Evolutionary conservation across 192 early-diverging fungal genomes (phyloP).

Genomic region (Nowakowskiella sp.): DNA sequence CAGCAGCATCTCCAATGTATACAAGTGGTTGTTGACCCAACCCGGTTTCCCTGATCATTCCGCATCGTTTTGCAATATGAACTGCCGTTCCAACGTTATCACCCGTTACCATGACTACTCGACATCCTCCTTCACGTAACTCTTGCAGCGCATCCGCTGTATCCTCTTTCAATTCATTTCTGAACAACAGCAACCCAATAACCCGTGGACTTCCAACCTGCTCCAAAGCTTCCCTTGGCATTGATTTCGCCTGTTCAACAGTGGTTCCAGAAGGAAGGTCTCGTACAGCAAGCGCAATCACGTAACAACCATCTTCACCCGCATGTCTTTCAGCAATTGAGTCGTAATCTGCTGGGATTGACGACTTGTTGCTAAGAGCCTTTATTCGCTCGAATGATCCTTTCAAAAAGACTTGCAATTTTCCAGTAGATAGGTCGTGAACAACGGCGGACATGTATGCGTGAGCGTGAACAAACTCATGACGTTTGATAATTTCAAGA

Average conservation of each 20-base stretch:
- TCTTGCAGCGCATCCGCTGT: slow-evolving; percentile 57
- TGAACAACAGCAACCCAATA: slow-evolving; percentile 61
- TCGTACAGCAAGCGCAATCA: slow-evolving; percentile 61
- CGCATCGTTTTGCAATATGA: slow-evolving; percentile 59
- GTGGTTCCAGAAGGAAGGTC: slow-evolving; percentile 40
- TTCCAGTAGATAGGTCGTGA: slow-evolving; percentile 37
- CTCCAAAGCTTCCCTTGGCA: slow-evolving; percentile 57
- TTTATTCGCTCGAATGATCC: slow-evolving; percentile 71
- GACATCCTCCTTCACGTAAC: slow-evolving; percentile 55
- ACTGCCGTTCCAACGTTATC: slow-evolving; percentile 69
- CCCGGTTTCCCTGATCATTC: slow-evolving; percentile 49
- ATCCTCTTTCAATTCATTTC: slow-evolving; percentile 69
- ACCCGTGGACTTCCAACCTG: slow-evolving; percentile 28
- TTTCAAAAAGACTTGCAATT: slow-evolving; percentile 61
- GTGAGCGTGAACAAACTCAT: slow-evolving; percentile 69
- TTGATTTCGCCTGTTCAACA: slow-evolving; percentile 28
- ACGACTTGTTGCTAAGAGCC: slow-evolving; percentile 31
- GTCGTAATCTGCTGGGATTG: slow-evolving; percentile 53
- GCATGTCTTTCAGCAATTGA: slow-evolving; percentile 48
- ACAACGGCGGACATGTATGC: slow-evolving; percentile 67
- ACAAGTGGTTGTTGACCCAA: slow-evolving; percentile 48
- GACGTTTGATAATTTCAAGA: slow-evolving; percentile 39
- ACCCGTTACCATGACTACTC: slow-evolving; percentile 78
- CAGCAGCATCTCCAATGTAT: slow-evolving; percentile 12
- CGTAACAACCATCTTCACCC: slow-evolving; percentile 68